Evolutionary conservation across 1,284 basidiomycete species (phyloP).

Genomic region (Stygiomarasmius scandens): DNA sequence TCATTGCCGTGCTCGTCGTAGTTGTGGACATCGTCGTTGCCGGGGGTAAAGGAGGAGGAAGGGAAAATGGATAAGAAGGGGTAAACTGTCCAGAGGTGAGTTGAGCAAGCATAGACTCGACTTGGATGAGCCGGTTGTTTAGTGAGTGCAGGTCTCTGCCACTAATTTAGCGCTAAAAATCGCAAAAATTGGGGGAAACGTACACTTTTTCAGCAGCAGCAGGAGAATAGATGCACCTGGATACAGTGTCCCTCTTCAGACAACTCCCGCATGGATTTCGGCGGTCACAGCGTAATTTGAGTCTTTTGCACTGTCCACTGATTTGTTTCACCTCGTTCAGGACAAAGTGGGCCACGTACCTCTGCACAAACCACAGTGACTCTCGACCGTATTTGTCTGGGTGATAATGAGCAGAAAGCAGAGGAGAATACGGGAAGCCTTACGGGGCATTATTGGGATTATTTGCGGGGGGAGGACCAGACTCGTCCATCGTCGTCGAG

Average conservation of each 20-base stretch:
- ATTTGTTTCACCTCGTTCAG: not conserved
- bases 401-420: not conserved
- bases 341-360: slow-evolving; percentile 42
- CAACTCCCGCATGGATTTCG: slow-evolving; percentile 75
- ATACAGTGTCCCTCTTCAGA: slow-evolving; percentile 73
- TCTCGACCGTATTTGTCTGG: slow-evolving; percentile 73
- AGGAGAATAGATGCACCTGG: slow-evolving; percentile 74
- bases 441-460: no score
- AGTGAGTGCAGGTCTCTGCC: slow-evolving; percentile 75
- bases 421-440: not conserved
- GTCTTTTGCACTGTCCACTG: slow-evolving; percentile 83
- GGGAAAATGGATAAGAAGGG: slow-evolving; percentile 39
- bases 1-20: not conserved
- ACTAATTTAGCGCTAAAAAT: not conserved
- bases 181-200: slow-evolving; percentile 28
- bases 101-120: slow-evolving; percentile 52
- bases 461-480: no score
- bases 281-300: slow-evolving; percentile 81
- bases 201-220: slow-evolving; percentile 83
- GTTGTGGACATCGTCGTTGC: slow-evolving; percentile 22
- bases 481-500: no score
- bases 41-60: slow-evolving; percentile 26
- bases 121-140: slow-evolving; percentile 72
- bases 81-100: slow-evolving; percentile 45
- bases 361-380: slow-evolving; percentile 83